Evolutionary conservation across 305 asterid genomes (phyloP).

Genomic region (Fraxinus albicans): DNA sequence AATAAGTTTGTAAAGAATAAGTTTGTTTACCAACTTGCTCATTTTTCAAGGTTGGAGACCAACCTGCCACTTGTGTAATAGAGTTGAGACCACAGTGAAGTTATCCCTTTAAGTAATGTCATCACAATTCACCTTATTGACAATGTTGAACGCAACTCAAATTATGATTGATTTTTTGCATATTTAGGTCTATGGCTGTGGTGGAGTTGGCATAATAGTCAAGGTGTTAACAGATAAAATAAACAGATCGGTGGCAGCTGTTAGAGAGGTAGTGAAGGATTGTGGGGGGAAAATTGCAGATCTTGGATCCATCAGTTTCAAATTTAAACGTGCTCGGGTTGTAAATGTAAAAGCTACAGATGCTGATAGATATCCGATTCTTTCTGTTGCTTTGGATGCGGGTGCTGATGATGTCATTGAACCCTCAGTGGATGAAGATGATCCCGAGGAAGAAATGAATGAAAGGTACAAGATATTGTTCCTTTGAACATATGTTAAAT

Average conservation of each 20-base stretch:
- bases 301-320: constrained; percentile 85
- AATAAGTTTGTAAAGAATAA: neutral
- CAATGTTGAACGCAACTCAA: neutral
- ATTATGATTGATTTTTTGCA: neutral
- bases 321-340: constrained; percentile 77
- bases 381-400: constrained; percentile 79
- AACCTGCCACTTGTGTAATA: neutral
- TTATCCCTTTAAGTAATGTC: neutral
- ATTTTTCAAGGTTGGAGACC: neutral
- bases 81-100: neutral
- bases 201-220: constrained; percentile 84
- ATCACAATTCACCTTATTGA: constrained; percentile 3
- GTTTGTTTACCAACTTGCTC: neutral
- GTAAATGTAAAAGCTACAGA: constrained; percentile 63
- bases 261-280: constrained; percentile 72
- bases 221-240: constrained; percentile 84
- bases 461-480: constrained; percentile 46
- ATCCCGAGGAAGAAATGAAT: constrained; percentile 52
- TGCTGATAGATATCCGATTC: constrained; percentile 67
- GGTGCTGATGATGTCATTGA: constrained; percentile 89
- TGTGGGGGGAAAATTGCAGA: constrained; percentile 92
- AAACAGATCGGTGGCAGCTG: constrained; percentile 67
- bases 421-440: constrained; percentile 62
- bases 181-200: constrained; percentile 78
- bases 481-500: neutral